Percentiles rank a stretch among this genome's conserved stretches.
Conservation (phyloP, 2,329 filamentous ascomycete species). For the Lachnellula occidentalis region DNA sequence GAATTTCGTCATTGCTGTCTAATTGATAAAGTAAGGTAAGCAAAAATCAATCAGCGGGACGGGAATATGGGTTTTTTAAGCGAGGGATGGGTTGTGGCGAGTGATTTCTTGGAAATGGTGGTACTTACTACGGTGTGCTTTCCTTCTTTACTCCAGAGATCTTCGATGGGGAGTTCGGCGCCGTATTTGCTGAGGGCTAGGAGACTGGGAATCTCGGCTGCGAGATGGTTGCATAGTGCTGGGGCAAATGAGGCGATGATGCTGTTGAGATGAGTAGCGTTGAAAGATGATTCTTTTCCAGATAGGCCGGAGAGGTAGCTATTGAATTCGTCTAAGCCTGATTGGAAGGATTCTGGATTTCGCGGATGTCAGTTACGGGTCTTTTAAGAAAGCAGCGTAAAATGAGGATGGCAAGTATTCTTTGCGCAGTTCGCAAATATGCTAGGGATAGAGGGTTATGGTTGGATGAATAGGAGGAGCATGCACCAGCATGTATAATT, state of each 20-base stretch:
- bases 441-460: no score
- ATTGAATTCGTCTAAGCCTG: conserved; percentile 7
- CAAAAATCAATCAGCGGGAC: not conserved
- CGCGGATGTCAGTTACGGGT: not conserved
- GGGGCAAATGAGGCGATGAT: conserved; percentile 30
- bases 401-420: no score
- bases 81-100: no score
- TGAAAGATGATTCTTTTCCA: conserved; percentile 14
- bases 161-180: conserved; percentile 19
- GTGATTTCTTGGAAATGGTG: no score
- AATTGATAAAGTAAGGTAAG: conserved; percentile 61
- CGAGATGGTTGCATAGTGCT: conserved; percentile 24
- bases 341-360: conserved; percentile 8
- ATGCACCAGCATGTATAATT: no score
- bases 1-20: conserved; percentile 49
- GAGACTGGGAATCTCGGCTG: conserved; percentile 26
- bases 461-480: no score
- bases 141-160: conserved; percentile 22
- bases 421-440: no score
- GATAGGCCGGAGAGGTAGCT: conserved; percentile 6
- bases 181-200: conserved; percentile 23
- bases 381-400: not conserved
- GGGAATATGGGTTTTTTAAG: no score
- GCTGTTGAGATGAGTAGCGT: conserved; percentile 16
- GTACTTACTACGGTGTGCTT: conserved; percentile 21